A percentile compares a stretch with the other conserved stretches of the same genome.
Evolutionary conservation across 306 rosid species (phyloP).

Genomic region (Cicer arietinum): DNA sequence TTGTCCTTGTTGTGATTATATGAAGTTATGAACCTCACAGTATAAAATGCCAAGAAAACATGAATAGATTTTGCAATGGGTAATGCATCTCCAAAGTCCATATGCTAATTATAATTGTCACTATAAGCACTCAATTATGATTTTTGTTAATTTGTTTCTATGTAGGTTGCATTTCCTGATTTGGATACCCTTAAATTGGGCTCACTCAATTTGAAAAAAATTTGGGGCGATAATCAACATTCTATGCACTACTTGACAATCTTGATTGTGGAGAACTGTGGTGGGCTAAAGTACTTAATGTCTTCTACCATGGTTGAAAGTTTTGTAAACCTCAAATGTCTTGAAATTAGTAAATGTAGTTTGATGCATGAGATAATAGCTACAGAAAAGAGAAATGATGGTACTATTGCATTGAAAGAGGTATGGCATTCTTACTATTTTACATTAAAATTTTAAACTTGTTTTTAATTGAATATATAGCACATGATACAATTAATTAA

Average conservation of each 20-base stretch:
- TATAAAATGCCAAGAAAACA: background rate
- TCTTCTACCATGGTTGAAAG: background rate
- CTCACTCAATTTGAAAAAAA: background rate
- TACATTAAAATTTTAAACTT: background rate
- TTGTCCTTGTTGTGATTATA: background rate
- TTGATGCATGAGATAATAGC: constrained; percentile 1
- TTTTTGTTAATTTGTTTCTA: background rate
- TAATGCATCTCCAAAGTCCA: background rate
- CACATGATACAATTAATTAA: background rate
- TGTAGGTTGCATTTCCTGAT: constrained; percentile 19
- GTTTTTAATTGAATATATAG: background rate
- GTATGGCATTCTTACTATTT: background rate
- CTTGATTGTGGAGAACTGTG: constrained; percentile 25
- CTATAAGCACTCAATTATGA: background rate
- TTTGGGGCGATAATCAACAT: constrained; percentile 8
- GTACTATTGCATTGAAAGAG: background rate
- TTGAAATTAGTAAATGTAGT: constrained; percentile 20
- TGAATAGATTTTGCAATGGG: background rate
- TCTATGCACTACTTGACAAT: background rate
- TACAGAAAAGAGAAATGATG: background rate
- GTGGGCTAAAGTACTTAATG: background rate
- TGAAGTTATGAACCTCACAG: too few species aligned
- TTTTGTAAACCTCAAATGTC: background rate
- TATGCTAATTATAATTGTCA: background rate
- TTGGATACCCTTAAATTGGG: constrained; percentile 7